Conservation (phyloP, 345 rosid genomes). For the Durio zibethinus region DNA sequence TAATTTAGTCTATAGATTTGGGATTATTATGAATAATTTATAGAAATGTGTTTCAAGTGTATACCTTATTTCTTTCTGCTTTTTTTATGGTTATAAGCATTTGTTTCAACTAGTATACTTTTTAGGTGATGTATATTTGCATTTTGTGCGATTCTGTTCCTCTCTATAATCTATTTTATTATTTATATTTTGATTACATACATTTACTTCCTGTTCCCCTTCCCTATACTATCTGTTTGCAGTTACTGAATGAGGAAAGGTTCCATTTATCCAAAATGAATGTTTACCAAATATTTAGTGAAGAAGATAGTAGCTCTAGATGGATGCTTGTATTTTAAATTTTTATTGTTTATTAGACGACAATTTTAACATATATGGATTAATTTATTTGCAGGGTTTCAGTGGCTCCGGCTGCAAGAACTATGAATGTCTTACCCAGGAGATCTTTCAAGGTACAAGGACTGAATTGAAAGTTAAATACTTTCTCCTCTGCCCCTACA, state of each 20-base stretch:
- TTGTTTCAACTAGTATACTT: conserved; percentile 10
- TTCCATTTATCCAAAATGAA: neutral
- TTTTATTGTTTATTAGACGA: neutral
- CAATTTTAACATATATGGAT: conserved; percentile 10
- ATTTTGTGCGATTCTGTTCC: neutral
- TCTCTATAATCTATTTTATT: neutral
- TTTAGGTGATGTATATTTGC: neutral
- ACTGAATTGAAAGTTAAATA: neutral
- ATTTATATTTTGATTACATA: neutral
- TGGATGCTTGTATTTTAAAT: neutral
- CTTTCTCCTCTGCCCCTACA: neutral
- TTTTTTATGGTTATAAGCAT: neutral
- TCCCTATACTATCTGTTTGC: neutral
- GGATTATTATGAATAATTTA: neutral
- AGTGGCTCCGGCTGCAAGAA: conserved; percentile 31
- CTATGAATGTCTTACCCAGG: conserved; percentile 33
- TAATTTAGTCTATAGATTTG: neutral
- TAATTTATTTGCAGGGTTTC: conserved; percentile 40
- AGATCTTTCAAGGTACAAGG: conserved; percentile 45
- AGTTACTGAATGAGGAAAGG: neutral
- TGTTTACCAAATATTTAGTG: neutral
- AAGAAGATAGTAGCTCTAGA: neutral
- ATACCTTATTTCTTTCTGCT: neutral
- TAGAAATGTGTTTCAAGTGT: neutral
- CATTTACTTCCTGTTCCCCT: neutral